phyloP scores from a whole-genome alignment of 2,329 filamentous ascomycete genomes.

The Epichloe amarillans region DNA sequence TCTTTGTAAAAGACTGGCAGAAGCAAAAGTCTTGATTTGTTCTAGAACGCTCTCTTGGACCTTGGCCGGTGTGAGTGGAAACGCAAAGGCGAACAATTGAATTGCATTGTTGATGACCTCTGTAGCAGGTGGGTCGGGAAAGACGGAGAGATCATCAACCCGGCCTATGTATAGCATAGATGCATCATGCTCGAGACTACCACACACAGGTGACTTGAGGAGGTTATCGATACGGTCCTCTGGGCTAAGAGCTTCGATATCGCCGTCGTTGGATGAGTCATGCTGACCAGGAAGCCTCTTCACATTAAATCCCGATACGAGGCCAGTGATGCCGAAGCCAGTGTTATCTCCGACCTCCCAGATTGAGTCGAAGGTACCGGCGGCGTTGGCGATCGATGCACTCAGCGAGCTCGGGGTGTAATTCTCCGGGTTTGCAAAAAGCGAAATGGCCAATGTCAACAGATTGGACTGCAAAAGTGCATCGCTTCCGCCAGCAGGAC shows the following conservation, averaged over 20 bases:
- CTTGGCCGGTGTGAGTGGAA: constrained; percentile 78
- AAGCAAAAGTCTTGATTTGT: constrained; percentile 82
- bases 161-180: constrained; percentile 57
- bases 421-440: constrained; percentile 92
- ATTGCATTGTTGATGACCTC: constrained; percentile 93
- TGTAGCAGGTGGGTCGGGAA: constrained; percentile 70
- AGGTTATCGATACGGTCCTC: constrained; percentile 52
- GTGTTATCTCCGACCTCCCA: constrained; percentile 95
- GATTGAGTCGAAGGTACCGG: constrained; percentile 79
- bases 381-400: constrained; percentile 80
- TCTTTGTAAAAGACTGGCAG: constrained; percentile 63
- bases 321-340: constrained; percentile 81
- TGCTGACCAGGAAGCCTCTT: constrained; percentile 58
- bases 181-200: constrained; percentile 81
- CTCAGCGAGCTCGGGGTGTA: constrained; percentile 77
- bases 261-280: constrained; percentile 30
- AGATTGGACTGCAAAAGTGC: constrained; percentile 83
- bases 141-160: constrained; percentile 27
- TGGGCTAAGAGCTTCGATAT: constrained; percentile 41
- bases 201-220: constrained; percentile 59
- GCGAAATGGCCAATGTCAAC: constrained; percentile 74
- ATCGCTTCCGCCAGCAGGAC: constrained; percentile 73
- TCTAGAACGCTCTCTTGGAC: constrained; percentile 94
- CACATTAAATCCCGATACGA: constrained; percentile 66
- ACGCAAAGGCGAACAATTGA: constrained; percentile 78